phyloP scores from a whole-genome alignment of 2,329 filamentous ascomycete genomes.

The Fusarium coicis region DNA sequence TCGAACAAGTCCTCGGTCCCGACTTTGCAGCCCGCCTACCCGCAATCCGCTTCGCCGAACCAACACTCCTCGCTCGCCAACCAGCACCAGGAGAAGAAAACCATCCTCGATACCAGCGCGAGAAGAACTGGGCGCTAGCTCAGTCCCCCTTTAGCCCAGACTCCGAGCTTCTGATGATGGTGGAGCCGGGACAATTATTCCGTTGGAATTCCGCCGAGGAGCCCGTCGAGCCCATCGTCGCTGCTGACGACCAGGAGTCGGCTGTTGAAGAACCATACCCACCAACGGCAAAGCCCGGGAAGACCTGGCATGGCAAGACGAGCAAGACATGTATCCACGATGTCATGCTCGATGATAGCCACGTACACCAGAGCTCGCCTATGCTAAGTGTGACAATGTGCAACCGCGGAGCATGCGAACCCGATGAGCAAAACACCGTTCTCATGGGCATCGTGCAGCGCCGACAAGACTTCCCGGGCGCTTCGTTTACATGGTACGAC shows the following conservation, averaged over 20 bases:
- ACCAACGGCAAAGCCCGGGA: not conserved
- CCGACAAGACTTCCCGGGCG: slow-evolving; percentile 19
- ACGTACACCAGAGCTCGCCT: slow-evolving; percentile 38
- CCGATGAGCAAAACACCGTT: slow-evolving; percentile 28
- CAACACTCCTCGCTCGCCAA: slow-evolving; percentile 19
- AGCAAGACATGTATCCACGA: slow-evolving; percentile 33
- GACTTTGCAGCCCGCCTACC: slow-evolving; percentile 10
- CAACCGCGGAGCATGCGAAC: slow-evolving; percentile 31
- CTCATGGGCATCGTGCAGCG: slow-evolving; percentile 37
- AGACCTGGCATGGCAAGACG: slow-evolving; percentile 27
- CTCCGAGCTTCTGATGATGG: slow-evolving; percentile 30
- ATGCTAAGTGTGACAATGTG: slow-evolving; percentile 38
- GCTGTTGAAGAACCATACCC: slow-evolving; percentile 33
- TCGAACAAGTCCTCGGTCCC: slow-evolving; percentile 17
- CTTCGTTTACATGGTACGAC: slow-evolving; percentile 33
- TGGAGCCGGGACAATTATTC: slow-evolving; percentile 31
- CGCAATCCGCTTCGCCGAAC: slow-evolving; percentile 24
- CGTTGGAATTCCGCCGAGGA: slow-evolving; percentile 15
- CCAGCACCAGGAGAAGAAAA: slow-evolving; percentile 20
- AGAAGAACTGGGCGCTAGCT: slow-evolving; percentile 37
- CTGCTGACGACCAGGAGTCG: slow-evolving; percentile 4
- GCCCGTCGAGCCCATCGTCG: slow-evolving; percentile 18
- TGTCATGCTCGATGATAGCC: slow-evolving; percentile 22
- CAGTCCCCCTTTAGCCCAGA: slow-evolving; percentile 28
- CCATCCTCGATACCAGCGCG: slow-evolving; percentile 30